phyloP scores from a whole-genome alignment of 164 flowering plant species.

The Malania oleifera region DNA sequence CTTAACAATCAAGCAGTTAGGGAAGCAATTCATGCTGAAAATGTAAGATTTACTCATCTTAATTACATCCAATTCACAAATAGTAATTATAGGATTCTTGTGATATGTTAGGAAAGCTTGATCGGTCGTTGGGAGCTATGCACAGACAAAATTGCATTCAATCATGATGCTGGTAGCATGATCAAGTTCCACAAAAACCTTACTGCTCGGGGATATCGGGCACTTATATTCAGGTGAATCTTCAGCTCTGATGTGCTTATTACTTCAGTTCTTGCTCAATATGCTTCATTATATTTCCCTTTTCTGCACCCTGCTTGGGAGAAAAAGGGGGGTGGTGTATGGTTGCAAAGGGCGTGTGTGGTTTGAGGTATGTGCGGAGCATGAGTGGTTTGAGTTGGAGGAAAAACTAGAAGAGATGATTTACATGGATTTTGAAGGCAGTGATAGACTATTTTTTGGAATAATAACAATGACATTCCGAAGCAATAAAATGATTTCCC shows the following conservation, averaged over 20 bases:
- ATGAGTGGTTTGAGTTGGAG: no score
- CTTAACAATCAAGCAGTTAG: slow-evolving; percentile 71
- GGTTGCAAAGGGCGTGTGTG: no score
- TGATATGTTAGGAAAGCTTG: slow-evolving; percentile 27
- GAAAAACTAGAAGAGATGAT: no score
- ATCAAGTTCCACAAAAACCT: slow-evolving; percentile 81
- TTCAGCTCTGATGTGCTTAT: neutral
- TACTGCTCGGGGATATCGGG: slow-evolving; percentile 62
- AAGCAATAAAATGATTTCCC: no score
- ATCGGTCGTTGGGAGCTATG: slow-evolving; percentile 72
- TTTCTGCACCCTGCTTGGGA: no score
- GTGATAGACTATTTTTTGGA: no score
- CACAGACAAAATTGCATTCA: slow-evolving; percentile 41
- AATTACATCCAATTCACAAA: neutral
- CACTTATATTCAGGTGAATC: slow-evolving; percentile 76
- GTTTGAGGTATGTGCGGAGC: no score
- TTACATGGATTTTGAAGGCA: no score
- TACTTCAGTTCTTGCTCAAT: neutral
- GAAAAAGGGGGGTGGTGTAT: no score
- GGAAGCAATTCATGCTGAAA: slow-evolving; percentile 75
- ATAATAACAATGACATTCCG: no score
- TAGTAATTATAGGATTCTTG: neutral
- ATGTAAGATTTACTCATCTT: slow-evolving; percentile 25
- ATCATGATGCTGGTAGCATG: slow-evolving; percentile 92
- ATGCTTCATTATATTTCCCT: neutral